Evolutionary conservation across 805 yeast species (phyloP).

Genomic region (Debaryomyces tyrocola): DNA sequence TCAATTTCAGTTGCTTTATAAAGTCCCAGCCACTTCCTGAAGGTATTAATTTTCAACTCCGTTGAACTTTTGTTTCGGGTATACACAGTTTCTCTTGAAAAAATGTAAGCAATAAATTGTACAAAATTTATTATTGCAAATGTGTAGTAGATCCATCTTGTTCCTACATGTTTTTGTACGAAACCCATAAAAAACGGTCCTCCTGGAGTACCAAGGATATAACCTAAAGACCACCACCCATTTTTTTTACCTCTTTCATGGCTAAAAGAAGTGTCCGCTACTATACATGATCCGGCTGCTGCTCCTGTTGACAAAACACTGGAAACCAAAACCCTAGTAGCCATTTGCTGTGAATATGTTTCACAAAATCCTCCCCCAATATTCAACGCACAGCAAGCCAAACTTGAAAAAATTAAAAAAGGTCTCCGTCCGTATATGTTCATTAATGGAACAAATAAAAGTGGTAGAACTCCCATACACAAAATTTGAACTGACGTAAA

Average conservation of each 20-base stretch:
- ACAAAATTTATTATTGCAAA: too few species aligned
- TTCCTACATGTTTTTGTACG: slow-evolving; percentile 7
- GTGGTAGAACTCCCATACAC: too few species aligned
- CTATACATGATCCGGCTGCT: slow-evolving; percentile 14
- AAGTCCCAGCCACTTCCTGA: too few species aligned
- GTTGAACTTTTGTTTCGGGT: too few species aligned
- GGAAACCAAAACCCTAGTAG: slow-evolving; percentile 10
- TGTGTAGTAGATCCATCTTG: neutral
- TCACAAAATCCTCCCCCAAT: slow-evolving; percentile 12
- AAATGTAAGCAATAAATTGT: too few species aligned
- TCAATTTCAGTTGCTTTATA: too few species aligned
- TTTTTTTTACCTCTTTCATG: slow-evolving; percentile 14
- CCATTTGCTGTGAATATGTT: slow-evolving; percentile 13
- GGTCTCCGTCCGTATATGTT: slow-evolving; percentile 13
- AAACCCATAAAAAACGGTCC: slow-evolving; percentile 18
- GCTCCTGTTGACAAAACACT: neutral
- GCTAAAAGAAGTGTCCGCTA: slow-evolving; percentile 12
- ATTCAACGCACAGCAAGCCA: slow-evolving; percentile 9
- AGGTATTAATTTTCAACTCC: too few species aligned
- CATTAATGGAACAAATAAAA: slow-evolving; percentile 6
- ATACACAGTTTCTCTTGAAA: too few species aligned
- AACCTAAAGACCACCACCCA: slow-evolving; percentile 16
- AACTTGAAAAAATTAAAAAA: slow-evolving; percentile 8
- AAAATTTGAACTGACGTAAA: too few species aligned
- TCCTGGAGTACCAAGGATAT: slow-evolving; percentile 14